These are phyloP conservation scores for Marchantia paleacea DNA, from an alignment of 225 moss, liverwort and hornwort species.

Conservation along the genomic window DNA sequence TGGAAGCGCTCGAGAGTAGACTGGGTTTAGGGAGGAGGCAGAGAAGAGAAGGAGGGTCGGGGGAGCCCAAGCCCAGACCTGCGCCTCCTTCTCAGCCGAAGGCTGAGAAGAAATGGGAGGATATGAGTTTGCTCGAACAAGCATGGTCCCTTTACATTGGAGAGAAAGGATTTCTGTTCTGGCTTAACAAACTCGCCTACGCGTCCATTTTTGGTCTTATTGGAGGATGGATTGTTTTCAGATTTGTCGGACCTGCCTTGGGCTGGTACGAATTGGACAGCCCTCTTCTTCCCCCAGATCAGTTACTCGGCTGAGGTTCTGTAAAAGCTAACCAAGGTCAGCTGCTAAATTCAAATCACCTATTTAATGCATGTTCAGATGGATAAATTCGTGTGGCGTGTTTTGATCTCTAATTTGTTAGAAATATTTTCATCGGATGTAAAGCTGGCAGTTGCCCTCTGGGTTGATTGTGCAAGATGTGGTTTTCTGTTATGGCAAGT, in stretches of 20 bases:
- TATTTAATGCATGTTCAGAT: no score
- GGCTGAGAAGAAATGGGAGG: constrained; percentile 51
- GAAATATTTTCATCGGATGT: no score
- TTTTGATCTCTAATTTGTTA: no score
- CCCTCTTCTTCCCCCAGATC: constrained; percentile 63
- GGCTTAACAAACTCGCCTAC: constrained; percentile 93
- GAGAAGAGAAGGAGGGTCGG: constrained; percentile 45
- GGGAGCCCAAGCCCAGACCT: constrained; percentile 35
- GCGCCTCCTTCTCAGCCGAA: background rate
- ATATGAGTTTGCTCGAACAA: constrained; percentile 63
- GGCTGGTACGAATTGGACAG: constrained; percentile 92
- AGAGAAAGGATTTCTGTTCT: constrained; percentile 78
- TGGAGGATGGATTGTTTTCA: constrained; percentile 88
- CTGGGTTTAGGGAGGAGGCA: constrained; percentile 74
- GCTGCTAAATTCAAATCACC: no score
- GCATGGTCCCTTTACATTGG: constrained; percentile 79
- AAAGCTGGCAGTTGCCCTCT: no score
- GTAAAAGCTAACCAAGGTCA: background rate
- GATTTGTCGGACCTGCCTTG: constrained; percentile 86
- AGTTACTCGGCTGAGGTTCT: constrained; percentile 42
- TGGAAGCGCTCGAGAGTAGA: constrained; percentile 76
- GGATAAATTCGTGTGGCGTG: no score
- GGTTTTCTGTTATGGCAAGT: no score
- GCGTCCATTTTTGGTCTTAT: constrained; percentile 67
- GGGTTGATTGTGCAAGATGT: no score